Evolutionary conservation across 1,284 basidiomycete genomes (phyloP).

Genomic region (Cryptococcus deneoformans): DNA sequence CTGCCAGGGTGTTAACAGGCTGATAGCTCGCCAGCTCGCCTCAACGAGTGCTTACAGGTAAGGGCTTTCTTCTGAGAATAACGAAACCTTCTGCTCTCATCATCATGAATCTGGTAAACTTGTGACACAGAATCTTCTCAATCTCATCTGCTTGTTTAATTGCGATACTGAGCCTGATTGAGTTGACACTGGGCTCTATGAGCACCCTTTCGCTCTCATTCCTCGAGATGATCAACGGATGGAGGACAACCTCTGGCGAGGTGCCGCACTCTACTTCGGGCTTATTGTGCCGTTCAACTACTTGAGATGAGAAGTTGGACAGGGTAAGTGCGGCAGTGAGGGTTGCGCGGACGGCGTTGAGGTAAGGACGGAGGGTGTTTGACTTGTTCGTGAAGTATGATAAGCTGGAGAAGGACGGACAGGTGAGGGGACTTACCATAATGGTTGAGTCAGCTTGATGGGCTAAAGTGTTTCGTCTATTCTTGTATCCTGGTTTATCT

Average conservation of each 20-base stretch:
- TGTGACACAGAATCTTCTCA: conserved; percentile 94
- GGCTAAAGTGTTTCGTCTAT: background rate
- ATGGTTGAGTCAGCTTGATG: background rate
- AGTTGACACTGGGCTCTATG: conserved; percentile 96
- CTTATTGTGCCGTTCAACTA: conserved; percentile 95
- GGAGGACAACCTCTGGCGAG: conserved; percentile 91
- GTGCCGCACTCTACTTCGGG: conserved; percentile 84
- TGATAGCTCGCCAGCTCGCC: background rate
- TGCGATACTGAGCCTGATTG: conserved; percentile 90
- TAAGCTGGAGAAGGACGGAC: conserved; percentile 28
- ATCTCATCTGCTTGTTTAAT: conserved; percentile 99
- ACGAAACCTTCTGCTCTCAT: conserved; percentile 97
- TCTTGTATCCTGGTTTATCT: too few relatives aligned
- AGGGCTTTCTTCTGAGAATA: conserved; percentile 89
- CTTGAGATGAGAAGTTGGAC: conserved; percentile 97
- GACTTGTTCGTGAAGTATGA: conserved; percentile 45
- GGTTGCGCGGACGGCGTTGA: conserved; percentile 91
- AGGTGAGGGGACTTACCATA: conserved; percentile 9
- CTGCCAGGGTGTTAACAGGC: conserved; percentile 49
- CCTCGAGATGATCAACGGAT: conserved; percentile 87
- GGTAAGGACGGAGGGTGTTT: conserved; percentile 83
- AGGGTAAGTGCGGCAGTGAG: conserved; percentile 96
- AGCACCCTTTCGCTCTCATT: conserved; percentile 96
- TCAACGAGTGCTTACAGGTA: conserved; percentile 59
- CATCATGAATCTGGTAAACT: conserved; percentile 99